phyloP scores from a whole-genome alignment of 176 grass and related monocot species.

The Triticum turgidum region DNA sequence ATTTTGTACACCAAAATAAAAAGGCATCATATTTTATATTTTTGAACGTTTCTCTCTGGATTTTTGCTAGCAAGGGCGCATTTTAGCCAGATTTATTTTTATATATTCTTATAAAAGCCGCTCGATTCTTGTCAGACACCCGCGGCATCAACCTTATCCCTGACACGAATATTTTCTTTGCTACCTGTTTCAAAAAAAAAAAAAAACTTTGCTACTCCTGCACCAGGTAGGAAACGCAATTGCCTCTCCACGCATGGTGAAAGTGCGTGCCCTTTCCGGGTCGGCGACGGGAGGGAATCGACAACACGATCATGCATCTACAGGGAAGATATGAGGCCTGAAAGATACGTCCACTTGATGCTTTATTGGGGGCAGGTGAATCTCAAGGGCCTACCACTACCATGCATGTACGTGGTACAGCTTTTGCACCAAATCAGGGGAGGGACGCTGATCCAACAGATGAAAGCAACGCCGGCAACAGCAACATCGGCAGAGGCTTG shows the following conservation, averaged over 20 bases:
- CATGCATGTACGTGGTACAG: neutral
- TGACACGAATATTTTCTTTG: neutral
- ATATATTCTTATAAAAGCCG: too few species aligned
- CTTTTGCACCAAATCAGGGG: conserved; percentile 21
- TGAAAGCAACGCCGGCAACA: conserved; percentile 17
- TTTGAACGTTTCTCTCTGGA: neutral
- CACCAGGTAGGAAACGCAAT: neutral
- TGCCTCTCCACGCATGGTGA: neutral
- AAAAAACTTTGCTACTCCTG: neutral
- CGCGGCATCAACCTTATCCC: neutral
- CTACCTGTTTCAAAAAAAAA: neutral
- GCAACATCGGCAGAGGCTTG: conserved; percentile 16
- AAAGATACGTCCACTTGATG: conserved; percentile 31
- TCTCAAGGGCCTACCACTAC: neutral
- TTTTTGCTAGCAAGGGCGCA: neutral
- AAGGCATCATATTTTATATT: neutral
- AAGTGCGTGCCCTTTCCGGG: neutral
- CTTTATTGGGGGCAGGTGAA: conserved; percentile 35
- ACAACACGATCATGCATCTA: neutral
- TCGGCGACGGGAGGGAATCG: neutral
- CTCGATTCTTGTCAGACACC: neutral
- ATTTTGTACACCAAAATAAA: neutral
- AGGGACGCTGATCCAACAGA: conserved; percentile 18
- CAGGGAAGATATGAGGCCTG: neutral
- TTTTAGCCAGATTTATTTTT: too few species aligned